Base-by-base conservation (phyloP, 2,329 filamentous ascomycete genomes). In the Epichloe sibirici region DNA sequence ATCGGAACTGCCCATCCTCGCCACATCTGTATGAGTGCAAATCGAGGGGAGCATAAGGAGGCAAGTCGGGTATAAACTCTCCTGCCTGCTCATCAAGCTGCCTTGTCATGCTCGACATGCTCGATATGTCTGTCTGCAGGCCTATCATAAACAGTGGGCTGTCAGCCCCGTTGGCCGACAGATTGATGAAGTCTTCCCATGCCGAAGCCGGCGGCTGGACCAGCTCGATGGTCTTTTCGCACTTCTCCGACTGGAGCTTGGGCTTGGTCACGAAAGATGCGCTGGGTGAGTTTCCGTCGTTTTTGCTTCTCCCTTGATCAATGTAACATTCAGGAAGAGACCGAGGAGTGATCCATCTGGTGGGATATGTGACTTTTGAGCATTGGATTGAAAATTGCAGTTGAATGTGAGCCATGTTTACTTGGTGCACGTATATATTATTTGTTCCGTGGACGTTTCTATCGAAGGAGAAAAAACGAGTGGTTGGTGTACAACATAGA, bases 141-240 rank as follows among this genome's bases (percentile, higher is more conserved):
- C 73, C 74, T 3, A 72, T 67, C 31, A 79, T 60, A 53, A 73
- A 69, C 21, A 73, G 62, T 9, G 66, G 61, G 51, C 71, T 68
- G 31, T 66, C 63, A 45, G 63, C 60, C 4, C 66, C 67, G 2
- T 64, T 63, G 34, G 62, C 69, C 5, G 69, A 67, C n/a, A 78
- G 57, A 5, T 64, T 57, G 13, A 77, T 61, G 43, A 67, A 62
- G 47, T 78, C 72, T 45, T 75, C 67, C 77, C 77, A 80, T 1
- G 76, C 76, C 5, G 75, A 71, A 37, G 68, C 66, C 43, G 74
- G 63, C 12, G 76, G 75, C 39, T 70, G 65, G 17, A 63, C 58
- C 3, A 69, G 64, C 7, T 64, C 58, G 15, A 65, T 61, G 6
- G 63, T 59, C 48, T 55, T 56, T 34, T 61, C 57, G 28, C 56